phyloP scores from a whole-genome alignment of 306 rosid species.

The Chamaecrista fasciculata region DNA sequence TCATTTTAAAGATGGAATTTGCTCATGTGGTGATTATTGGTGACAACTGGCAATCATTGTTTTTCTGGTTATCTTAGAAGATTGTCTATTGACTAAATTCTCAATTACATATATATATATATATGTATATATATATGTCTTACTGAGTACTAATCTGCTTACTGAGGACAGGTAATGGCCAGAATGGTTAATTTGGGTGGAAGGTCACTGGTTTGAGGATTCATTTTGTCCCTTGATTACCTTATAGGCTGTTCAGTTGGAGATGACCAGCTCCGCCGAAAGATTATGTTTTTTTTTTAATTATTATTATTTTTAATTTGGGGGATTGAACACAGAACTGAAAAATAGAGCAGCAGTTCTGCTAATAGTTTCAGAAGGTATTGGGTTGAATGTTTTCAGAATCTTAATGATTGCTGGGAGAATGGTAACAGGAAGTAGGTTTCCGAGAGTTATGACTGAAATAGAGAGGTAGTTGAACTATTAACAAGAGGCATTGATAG shows the following conservation, averaged over 20 bases:
- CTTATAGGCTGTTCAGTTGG: background rate
- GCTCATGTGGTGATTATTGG: constrained; percentile 48
- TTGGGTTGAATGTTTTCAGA: background rate
- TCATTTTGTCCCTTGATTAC: background rate
- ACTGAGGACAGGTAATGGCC: background rate
- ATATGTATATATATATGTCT: background rate
- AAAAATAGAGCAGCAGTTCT: constrained; percentile 4
- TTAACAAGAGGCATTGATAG: no score
- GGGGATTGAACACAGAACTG: background rate
- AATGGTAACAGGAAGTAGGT: background rate
- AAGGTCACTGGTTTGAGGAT: background rate
- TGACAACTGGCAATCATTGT: constrained; percentile 15
- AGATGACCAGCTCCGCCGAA: background rate
- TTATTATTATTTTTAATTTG: background rate
- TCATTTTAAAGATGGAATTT: constrained; percentile 39
- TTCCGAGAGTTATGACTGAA: background rate
- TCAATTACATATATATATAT: background rate
- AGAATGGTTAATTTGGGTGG: background rate
- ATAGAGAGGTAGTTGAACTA: no score
- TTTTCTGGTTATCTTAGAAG: background rate
- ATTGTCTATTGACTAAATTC: background rate
- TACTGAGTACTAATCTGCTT: background rate
- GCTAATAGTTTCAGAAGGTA: background rate
- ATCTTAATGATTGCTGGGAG: background rate
- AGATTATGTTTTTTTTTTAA: background rate